These are phyloP conservation scores for Coemansia sp. DNA, from an alignment of 192 early-diverging fungal species.

Conservation along the genomic window DNA sequence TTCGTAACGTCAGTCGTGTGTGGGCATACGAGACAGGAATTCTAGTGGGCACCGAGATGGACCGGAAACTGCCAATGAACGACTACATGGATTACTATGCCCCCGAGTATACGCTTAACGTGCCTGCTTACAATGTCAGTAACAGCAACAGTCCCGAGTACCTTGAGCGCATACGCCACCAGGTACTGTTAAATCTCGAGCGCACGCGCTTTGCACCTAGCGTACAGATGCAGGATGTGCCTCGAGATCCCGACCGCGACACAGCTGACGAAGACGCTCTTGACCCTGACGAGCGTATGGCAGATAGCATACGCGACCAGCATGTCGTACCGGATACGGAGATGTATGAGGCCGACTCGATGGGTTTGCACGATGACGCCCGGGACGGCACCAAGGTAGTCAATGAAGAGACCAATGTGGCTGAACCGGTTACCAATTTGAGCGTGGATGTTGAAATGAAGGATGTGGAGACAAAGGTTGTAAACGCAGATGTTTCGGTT, in stretches of 20 bases:
- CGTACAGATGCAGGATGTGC: slow-evolving; percentile 55
- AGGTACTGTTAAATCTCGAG: slow-evolving; percentile 62
- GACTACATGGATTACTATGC: slow-evolving; percentile 93
- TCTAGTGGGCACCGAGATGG: slow-evolving; percentile 69
- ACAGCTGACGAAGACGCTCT: slow-evolving; percentile 42
- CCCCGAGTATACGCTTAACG: slow-evolving; percentile 86
- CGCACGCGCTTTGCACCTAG: slow-evolving; percentile 63
- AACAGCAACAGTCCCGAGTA: slow-evolving; percentile 88
- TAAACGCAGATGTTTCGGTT: slow-evolving; percentile 1
- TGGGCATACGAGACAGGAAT: slow-evolving; percentile 96
- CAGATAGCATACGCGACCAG: slow-evolving; percentile 40
- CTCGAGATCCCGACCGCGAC: slow-evolving; percentile 43
- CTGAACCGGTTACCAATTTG: not conserved
- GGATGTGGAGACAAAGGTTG: slow-evolving; percentile 5
- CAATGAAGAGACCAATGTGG: slow-evolving; percentile 42
- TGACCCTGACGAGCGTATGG: slow-evolving; percentile 52
- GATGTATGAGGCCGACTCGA: slow-evolving; percentile 52
- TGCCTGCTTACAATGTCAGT: slow-evolving; percentile 79
- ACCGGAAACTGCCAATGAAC: slow-evolving; percentile 77
- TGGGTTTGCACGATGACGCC: slow-evolving; percentile 28
- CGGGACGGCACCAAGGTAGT: slow-evolving; percentile 42
- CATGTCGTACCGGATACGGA: slow-evolving; percentile 52
- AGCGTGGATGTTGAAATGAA: slow-evolving; percentile 29
- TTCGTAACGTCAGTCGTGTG: slow-evolving; percentile 88
- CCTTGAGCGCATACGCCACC: slow-evolving; percentile 65